These are phyloP conservation scores for Saccharomyces jurei DNA, from an alignment of 805 yeast species.

Conservation along the genomic window DNA sequence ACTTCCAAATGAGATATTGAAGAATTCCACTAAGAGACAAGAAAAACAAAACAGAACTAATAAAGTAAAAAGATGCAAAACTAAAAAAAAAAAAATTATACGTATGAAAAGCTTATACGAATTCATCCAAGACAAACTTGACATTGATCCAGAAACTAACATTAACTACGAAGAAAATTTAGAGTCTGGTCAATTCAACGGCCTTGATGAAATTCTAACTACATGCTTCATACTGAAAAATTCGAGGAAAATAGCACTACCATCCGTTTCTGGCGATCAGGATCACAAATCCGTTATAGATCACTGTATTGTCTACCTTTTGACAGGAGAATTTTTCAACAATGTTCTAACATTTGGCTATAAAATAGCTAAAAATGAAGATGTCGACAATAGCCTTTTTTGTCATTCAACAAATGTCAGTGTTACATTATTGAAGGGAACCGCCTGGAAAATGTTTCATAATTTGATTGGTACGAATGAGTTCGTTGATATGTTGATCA, in stretches of 20 bases:
- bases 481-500: slow-evolving; percentile 36
- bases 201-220: slow-evolving; percentile 5
- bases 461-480: slow-evolving; percentile 32
- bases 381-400: slow-evolving; percentile 25
- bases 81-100: background rate
- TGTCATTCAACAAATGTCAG: slow-evolving; percentile 33
- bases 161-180: background rate
- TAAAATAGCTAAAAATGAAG: slow-evolving; percentile 25
- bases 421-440: slow-evolving; percentile 35
- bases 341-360: slow-evolving; percentile 42
- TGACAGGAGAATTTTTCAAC: slow-evolving; percentile 18
- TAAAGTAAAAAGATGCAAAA: background rate
- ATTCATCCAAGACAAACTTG: slow-evolving; percentile 5
- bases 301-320: slow-evolving; percentile 30
- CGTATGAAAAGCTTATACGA: slow-evolving; percentile 9
- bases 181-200: slow-evolving; percentile 6
- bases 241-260: slow-evolving; percentile 3
- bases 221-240: slow-evolving; percentile 9
- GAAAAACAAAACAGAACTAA: background rate
- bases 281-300: slow-evolving; percentile 35
- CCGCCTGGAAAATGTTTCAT: slow-evolving; percentile 38
- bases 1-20: background rate
- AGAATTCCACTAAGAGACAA: background rate
- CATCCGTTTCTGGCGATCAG: slow-evolving; percentile 1
- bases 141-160: background rate